Conservation (phyloP, 2,329 filamentous ascomycete genomes). For the Zopfia rhizophila region DNA sequence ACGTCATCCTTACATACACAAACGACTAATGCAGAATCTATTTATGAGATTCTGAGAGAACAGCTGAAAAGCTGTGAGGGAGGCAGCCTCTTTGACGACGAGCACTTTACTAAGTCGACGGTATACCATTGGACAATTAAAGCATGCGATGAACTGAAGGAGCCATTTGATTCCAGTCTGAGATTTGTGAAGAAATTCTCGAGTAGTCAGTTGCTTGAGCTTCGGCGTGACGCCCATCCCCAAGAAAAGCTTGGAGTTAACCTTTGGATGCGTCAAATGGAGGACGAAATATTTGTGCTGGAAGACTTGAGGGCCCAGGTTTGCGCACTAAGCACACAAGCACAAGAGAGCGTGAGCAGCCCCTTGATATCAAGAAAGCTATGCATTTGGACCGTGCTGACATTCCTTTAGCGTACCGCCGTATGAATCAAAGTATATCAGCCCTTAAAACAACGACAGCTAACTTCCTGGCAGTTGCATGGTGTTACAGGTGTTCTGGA, state of each 20-base stretch:
- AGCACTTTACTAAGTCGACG: slow-evolving; percentile 7
- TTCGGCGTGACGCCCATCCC: not conserved
- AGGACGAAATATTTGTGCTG: slow-evolving; percentile 1
- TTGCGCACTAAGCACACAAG: not conserved
- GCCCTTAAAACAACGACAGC: too few relatives aligned
- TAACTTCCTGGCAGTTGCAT: too few relatives aligned
- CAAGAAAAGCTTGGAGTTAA: not conserved
- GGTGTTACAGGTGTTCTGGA: slow-evolving; percentile 6
- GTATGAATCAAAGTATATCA: too few relatives aligned
- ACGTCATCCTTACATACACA: not conserved
- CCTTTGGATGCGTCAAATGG: not conserved
- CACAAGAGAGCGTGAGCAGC: slow-evolving; percentile 3
- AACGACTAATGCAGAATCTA: slow-evolving; percentile 3
- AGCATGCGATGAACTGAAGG: slow-evolving; percentile 3
- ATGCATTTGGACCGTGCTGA: too few relatives aligned
- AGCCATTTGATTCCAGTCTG: not conserved
- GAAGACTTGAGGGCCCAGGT: too few relatives aligned
- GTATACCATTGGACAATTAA: slow-evolving; percentile 6
- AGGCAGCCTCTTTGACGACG: slow-evolving; percentile 7
- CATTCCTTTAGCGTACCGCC: too few relatives aligned
- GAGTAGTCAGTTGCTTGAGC: not conserved
- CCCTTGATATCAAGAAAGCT: too few relatives aligned
- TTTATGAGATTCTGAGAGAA: not conserved
- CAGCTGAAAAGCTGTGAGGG: not conserved
- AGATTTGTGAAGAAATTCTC: slow-evolving; percentile 1